phyloP scores from a whole-genome alignment of 257 asterid genomes.

The Cordia subcordata region DNA sequence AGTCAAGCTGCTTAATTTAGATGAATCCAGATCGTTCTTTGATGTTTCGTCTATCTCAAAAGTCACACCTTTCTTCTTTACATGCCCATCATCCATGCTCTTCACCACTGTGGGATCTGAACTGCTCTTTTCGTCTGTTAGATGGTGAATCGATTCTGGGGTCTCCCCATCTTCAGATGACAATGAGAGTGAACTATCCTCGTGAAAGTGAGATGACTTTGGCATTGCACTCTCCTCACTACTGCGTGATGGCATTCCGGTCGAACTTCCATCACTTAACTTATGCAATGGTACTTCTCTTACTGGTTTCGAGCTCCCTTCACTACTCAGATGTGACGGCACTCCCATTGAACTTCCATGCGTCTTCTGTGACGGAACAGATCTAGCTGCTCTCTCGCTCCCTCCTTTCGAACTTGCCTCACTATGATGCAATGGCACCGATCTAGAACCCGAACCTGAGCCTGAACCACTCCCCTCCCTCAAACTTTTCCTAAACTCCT shows the following conservation, averaged over 20 bases:
- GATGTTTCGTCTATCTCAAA: constrained; percentile 74
- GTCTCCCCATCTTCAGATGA: constrained; percentile 21
- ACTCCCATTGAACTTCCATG: constrained; percentile 20
- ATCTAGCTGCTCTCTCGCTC: constrained; percentile 23
- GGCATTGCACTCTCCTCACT: constrained; percentile 40
- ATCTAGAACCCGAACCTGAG: constrained; percentile 18
- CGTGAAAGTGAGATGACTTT: constrained; percentile 17
- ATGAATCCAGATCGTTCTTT: constrained; percentile 64
- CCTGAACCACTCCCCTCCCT: constrained; percentile 26
- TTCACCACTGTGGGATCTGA: constrained; percentile 39
- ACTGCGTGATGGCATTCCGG: constrained; percentile 36
- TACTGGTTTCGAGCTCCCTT: constrained; percentile 12
- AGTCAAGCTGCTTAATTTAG: constrained; percentile 56
- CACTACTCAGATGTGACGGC: constrained; percentile 10
- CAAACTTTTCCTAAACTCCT: constrained; percentile 28
- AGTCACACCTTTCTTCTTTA: constrained; percentile 76
- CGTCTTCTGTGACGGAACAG: constrained; percentile 20
- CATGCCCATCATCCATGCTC: constrained; percentile 57
- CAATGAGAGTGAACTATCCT: constrained; percentile 1
- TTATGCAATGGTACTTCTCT: constrained; percentile 19
- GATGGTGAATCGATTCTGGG: constrained; percentile 37
- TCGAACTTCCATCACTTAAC: constrained; percentile 18
- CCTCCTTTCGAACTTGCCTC: constrained; percentile 31
- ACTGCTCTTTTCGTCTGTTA: constrained; percentile 57
- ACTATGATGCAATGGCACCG: constrained; percentile 26